Base-by-base conservation (phyloP, 2,329 filamentous ascomycete genomes). In the Colletotrichum karsti region DNA sequence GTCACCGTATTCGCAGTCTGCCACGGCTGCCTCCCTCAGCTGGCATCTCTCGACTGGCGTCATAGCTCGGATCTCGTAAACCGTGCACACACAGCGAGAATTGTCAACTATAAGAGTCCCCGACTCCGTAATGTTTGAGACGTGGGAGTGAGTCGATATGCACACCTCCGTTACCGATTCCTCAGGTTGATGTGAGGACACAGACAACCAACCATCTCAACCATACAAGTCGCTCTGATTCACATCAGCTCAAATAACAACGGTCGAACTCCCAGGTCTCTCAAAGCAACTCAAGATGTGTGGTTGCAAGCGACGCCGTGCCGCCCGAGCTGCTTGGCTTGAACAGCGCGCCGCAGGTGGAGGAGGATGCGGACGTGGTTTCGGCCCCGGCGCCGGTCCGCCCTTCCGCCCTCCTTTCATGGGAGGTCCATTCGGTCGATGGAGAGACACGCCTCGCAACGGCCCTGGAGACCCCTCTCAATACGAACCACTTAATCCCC, bases 261-360 rank as follows among this genome's bases (percentile, higher is more conserved):
- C n/a, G n/a, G n/a, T n/a, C n/a, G n/a, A n/a, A n/a, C n/a, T n/a
- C n/a, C n/a, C n/a, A n/a, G n/a, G n/a, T n/a, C n/a, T 50, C 46
- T 26, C 24, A 8, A 8, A 18, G 8, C 46, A 50, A n/a, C 5
- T 15, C 13, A 50, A 28, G n/a, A 61, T 61, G 44, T 61, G 58
- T 22, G 35, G 64, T 13, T 57, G 64, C 37, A 50, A 62, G 48
- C 63, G 28, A 63, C 64, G 64, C 30, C 64, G 64, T 26, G 64
- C 60, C 13, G 64, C 64, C 44, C 64, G 64, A 10, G 42, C 54
- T 12, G 64, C 64, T n/a, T 67, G 64, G 64, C 35, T 67, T 22
- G 64, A 67, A 46, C 59, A 64, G 24, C 64, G 60, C 9, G 51
- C 59, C 20, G 59, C 37, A 2, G 51, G 37, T 37, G 35, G 59